A percentile compares a stretch with the other conserved stretches of the same genome.
Evolutionary conservation across 2,329 filamentous ascomycete genomes (phyloP).

Genomic region (Ophiostoma sp.): DNA sequence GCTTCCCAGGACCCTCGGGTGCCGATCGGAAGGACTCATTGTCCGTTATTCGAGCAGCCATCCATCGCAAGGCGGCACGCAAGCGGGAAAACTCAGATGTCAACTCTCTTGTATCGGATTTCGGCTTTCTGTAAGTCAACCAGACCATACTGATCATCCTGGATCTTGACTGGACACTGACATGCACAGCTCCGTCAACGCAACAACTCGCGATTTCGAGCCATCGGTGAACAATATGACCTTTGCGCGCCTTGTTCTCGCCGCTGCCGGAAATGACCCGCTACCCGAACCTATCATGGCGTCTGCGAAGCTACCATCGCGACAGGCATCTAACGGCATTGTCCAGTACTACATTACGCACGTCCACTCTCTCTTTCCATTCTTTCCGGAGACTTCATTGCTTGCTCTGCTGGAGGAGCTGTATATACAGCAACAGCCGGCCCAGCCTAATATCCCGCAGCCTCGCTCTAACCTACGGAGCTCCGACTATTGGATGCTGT

Average conservation of each 20-base stretch:
- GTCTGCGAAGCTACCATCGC: conserved; percentile 62
- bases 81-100: conserved; percentile 79
- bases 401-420: conserved; percentile 78
- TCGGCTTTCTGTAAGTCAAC: conserved; percentile 76
- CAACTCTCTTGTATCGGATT: conserved; percentile 88
- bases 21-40: conserved; percentile 63
- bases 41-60: conserved; percentile 61
- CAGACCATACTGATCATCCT: background rate
- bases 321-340: conserved; percentile 66
- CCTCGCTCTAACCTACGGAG: conserved; percentile 55
- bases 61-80: conserved; percentile 64
- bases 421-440: conserved; percentile 62
- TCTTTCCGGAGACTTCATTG: conserved; percentile 77
- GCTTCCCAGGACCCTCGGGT: conserved; percentile 31
- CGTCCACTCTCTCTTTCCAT: conserved; percentile 76
- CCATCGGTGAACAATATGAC: conserved; percentile 86
- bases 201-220: conserved; percentile 91
- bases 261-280: conserved; percentile 74
- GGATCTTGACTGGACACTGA: background rate
- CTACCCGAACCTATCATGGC: conserved; percentile 63
- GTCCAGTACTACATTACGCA: conserved; percentile 84
- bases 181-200: conserved; percentile 75
- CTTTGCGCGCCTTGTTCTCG: conserved; percentile 83
- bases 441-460: conserved; percentile 35
- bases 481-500: conserved; percentile 81